Base-by-base conservation (phyloP, 2,329 filamentous ascomycete species). In the Beauveria varroae region DNA sequence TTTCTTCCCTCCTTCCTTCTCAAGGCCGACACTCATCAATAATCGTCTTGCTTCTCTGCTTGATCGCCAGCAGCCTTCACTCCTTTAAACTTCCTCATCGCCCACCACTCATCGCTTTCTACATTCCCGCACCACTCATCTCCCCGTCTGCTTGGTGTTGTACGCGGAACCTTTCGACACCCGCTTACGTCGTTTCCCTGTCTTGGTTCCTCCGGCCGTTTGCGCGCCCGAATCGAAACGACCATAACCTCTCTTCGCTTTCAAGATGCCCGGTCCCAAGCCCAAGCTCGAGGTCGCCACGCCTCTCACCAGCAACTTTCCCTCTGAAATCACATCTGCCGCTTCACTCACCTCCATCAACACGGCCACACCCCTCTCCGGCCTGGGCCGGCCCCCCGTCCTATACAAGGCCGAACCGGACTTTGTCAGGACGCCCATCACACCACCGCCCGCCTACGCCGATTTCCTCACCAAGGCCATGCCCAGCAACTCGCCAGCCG, bases 351-450 rank as follows among this genome's bases (percentile, higher is more conserved):
- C 53, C 40, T 56, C 53, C 20, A 41, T 47, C 40, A 85, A 85
- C 65, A 84, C 87, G 52, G 84, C 82, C 66, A 93, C 87, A 65
- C 90, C 90, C 54, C 80, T 89, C 70, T 86, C 72, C 64, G 79
- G 74, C 62, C 70, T 74, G 62, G 79, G 74, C 62, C 70, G 74
- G 62, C 74, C 22, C 71, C 37, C 74, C 22, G 14, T 74, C 62
- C 67, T 70, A 47, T 73, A 71, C 65, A 75, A 75, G 64, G 74
- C 76, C 9, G 77, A 75, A 40, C 72, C 77, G 8, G 78, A 79
- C 61, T 81, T 83, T 67, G 84, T 93, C 79, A 93, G 93, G 76
- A 97, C 93, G 5, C 93, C 93, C 54, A 96, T 98, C 73, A 96
- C 90, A 57, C 93, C 93, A 57, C 93, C 93, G 3, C 81, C 84